Evolutionary conservation across 2,329 filamentous ascomycete genomes (phyloP).

Genomic region (Raffaelea ambrosiae): DNA sequence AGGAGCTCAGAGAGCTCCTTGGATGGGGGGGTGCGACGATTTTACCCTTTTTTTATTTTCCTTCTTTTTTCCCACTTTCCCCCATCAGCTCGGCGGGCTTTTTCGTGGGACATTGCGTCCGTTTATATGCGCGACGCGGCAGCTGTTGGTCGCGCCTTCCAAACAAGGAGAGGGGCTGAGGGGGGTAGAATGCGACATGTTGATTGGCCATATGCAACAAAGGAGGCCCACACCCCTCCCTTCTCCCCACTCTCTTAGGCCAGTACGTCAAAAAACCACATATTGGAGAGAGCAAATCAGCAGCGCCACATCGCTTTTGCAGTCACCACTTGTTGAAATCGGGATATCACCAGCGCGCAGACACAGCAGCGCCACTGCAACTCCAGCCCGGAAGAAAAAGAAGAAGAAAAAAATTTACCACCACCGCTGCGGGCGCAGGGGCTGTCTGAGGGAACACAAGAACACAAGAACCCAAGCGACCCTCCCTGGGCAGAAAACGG

Average conservation of each 20-base stretch:
- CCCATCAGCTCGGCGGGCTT: slow-evolving; percentile 11
- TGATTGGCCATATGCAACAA: slow-evolving; percentile 4
- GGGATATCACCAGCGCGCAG: too few relatives aligned
- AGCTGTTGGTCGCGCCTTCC: slow-evolving; percentile 13
- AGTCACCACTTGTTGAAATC: too few relatives aligned
- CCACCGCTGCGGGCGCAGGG: too few relatives aligned
- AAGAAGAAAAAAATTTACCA: too few relatives aligned
- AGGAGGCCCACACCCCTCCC: background rate
- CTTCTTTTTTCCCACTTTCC: slow-evolving; percentile 3
- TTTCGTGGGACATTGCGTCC: slow-evolving; percentile 31
- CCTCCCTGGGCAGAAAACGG: too few relatives aligned
- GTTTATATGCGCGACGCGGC: slow-evolving; percentile 40
- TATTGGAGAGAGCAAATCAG: slow-evolving; percentile 1
- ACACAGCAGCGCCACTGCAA: too few relatives aligned
- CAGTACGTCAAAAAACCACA: background rate
- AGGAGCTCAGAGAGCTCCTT: background rate
- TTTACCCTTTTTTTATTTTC: slow-evolving; percentile 2
- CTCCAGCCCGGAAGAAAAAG: too few relatives aligned
- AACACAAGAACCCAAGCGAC: background rate
- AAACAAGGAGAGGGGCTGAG: slow-evolving; percentile 12
- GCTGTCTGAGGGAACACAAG: background rate
- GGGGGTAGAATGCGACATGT: slow-evolving; percentile 3
- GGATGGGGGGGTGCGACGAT: background rate
- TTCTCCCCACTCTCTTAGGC: background rate
- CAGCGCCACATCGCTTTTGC: background rate